Percentiles rank a stretch among this genome's conserved stretches.
Evolutionary conservation across 345 rosid species (phyloP).

Genomic region (Cardamine occulta): DNA sequence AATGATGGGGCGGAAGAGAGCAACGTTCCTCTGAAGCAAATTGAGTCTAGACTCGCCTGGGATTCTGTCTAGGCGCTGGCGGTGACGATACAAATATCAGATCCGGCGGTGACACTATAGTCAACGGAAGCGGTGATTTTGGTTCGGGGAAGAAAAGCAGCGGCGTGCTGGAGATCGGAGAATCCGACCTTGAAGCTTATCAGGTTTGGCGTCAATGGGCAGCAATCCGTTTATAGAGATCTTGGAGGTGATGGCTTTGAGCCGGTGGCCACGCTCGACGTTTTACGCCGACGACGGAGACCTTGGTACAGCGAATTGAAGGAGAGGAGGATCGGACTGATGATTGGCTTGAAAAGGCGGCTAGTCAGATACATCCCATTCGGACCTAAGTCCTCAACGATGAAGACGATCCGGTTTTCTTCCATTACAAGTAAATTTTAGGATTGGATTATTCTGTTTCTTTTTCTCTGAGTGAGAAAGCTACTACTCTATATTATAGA

Average conservation of each 20-base stretch:
- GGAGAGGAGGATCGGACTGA: constrained; percentile 56
- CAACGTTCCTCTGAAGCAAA: constrained; percentile 77
- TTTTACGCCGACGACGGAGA: constrained; percentile 82
- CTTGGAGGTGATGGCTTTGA: constrained; percentile 92
- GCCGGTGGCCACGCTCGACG: constrained; percentile 99
- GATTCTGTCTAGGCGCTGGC: constrained; percentile 87
- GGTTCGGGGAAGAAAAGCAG: constrained; percentile 94
- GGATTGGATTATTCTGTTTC: constrained; percentile 12
- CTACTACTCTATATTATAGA: constrained; percentile 9
- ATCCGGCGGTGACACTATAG: constrained; percentile 65
- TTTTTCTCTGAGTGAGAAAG: not conserved
- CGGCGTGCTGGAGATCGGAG: constrained; percentile 98
- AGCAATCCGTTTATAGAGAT: constrained; percentile 69
- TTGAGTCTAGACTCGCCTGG: constrained; percentile 92
- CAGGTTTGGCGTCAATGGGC: constrained; percentile 67
- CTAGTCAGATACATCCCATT: constrained; percentile 65
- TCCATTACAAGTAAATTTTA: constrained; percentile 48
- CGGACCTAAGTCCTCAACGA: constrained; percentile 53
- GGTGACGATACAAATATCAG: constrained; percentile 88
- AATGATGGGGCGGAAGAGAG: constrained; percentile 65
- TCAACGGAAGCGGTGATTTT: constrained; percentile 76
- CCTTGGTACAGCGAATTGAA: constrained; percentile 62
- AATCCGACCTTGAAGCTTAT: constrained; percentile 90
- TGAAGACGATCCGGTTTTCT: constrained; percentile 54
- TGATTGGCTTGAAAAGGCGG: constrained; percentile 73